Conservation (phyloP, 176 grass and related monocot species). For the Oryza nivara region DNA sequence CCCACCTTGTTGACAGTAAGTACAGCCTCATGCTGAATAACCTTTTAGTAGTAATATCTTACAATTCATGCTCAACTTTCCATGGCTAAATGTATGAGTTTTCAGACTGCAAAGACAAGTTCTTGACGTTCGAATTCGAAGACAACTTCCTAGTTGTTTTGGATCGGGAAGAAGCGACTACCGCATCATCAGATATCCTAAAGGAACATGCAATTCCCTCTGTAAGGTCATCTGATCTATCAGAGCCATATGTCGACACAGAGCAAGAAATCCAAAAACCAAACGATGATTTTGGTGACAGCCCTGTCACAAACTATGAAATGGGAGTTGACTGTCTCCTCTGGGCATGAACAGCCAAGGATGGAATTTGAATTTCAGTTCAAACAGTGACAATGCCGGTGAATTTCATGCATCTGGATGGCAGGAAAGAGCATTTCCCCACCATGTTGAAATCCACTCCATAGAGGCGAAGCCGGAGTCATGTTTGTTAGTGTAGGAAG, state of each 20-base stretch:
- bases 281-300: conserved; percentile 74
- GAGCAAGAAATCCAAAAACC: conserved; percentile 47
- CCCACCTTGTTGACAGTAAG: conserved; percentile 94
- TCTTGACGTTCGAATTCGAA: conserved; percentile 96
- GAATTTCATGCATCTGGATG: background rate
- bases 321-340: conserved; percentile 85
- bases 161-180: conserved; percentile 59
- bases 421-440: background rate
- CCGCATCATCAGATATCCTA: conserved; percentile 67
- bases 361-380: conserved; percentile 8
- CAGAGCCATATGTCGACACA: conserved; percentile 60
- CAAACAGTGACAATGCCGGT: background rate
- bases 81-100: background rate
- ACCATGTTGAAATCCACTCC: background rate
- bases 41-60: background rate
- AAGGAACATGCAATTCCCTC: conserved; percentile 85
- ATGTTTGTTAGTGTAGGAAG: conserved; percentile 48
- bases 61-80: background rate
- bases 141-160: conserved; percentile 93
- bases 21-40: conserved; percentile 13
- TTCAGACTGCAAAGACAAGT: conserved; percentile 90
- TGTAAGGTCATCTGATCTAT: conserved; percentile 75
- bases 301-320: conserved; percentile 80
- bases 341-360: conserved; percentile 59
- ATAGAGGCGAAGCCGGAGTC: conserved; percentile 6